phyloP scores from a whole-genome alignment of 2,329 filamentous ascomycete species.

The Ophiocordyceps robertsii region DNA sequence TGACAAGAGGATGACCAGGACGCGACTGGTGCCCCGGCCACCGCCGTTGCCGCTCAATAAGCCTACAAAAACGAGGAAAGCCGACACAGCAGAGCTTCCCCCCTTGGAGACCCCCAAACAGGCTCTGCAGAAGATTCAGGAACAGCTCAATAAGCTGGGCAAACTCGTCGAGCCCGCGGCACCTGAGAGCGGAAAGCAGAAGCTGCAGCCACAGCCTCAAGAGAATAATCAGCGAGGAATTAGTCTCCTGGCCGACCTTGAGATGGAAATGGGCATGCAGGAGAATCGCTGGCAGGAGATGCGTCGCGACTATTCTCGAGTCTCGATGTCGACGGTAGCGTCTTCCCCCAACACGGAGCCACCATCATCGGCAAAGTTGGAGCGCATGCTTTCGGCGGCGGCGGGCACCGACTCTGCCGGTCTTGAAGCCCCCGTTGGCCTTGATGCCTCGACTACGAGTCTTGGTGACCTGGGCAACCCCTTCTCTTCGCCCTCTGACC shows the following conservation, averaged over 20 bases:
- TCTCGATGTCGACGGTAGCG: slow-evolving; percentile 35
- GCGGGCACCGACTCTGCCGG: neutral
- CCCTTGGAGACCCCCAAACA: slow-evolving; percentile 38
- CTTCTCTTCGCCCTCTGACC: no score
- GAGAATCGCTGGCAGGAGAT: slow-evolving; percentile 47
- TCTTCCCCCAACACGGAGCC: slow-evolving; percentile 8
- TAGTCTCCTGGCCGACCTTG: slow-evolving; percentile 42
- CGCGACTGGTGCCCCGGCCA: slow-evolving; percentile 42
- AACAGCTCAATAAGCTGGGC: slow-evolving; percentile 36
- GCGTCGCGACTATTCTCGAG: slow-evolving; percentile 35
- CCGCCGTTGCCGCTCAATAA: slow-evolving; percentile 37
- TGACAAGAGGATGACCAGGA: slow-evolving; percentile 23
- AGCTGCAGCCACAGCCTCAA: neutral
- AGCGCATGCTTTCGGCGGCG: neutral
- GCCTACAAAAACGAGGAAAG: slow-evolving; percentile 26
- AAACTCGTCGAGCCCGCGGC: slow-evolving; percentile 9
- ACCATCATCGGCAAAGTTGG: neutral
- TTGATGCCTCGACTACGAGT: no score
- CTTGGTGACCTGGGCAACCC: no score
- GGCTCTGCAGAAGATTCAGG: slow-evolving; percentile 35
- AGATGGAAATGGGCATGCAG: slow-evolving; percentile 47
- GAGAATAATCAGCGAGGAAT: slow-evolving; percentile 20
- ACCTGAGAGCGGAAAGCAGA: neutral
- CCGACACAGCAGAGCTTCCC: slow-evolving; percentile 34
- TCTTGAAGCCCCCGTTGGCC: neutral